Evolutionary conservation across 108 stramenopile species (phyloP).

Genomic region (Fragilariopsis cylindrus): DNA sequence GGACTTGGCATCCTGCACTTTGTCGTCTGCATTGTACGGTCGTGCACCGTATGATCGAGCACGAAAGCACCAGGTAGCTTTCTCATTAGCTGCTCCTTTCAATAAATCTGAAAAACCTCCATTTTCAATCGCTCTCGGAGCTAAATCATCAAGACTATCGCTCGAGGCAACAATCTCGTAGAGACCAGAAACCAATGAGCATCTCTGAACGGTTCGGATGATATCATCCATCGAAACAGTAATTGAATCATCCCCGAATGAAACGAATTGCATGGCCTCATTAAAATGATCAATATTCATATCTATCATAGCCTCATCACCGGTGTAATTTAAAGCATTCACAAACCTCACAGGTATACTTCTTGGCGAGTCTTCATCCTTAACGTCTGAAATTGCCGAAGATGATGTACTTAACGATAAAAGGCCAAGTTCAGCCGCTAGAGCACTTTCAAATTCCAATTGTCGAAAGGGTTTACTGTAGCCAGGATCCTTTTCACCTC

Average conservation of each 20-base stretch:
- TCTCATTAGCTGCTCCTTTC: constrained; percentile 36
- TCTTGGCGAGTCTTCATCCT: neutral
- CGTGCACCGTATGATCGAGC: constrained; percentile 58
- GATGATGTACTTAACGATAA: neutral
- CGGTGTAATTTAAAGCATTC: constrained; percentile 37
- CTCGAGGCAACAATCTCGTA: constrained; percentile 60
- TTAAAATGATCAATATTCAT: constrained; percentile 49
- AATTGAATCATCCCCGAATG: constrained; percentile 17
- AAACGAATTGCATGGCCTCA: constrained; percentile 80
- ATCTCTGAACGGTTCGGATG: constrained; percentile 50
- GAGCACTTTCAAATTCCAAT: constrained; percentile 39
- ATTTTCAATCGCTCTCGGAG: constrained; percentile 35
- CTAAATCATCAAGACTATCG: constrained; percentile 44
- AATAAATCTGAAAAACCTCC: constrained; percentile 68
- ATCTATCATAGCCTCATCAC: constrained; percentile 40
- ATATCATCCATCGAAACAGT: constrained; percentile 22
- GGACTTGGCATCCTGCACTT: neutral
- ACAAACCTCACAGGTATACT: constrained; percentile 12
- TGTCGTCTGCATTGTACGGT: neutral
- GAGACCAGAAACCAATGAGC: constrained; percentile 70
- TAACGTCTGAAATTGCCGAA: neutral
- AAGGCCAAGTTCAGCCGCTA: constrained; percentile 30
- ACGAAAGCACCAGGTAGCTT: constrained; percentile 79
- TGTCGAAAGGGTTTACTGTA: constrained; percentile 54
- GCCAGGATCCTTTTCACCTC: constrained; percentile 46